phyloP scores from a whole-genome alignment of 2,329 filamentous ascomycete genomes.

The Ophiostoma tasmaniense region DNA sequence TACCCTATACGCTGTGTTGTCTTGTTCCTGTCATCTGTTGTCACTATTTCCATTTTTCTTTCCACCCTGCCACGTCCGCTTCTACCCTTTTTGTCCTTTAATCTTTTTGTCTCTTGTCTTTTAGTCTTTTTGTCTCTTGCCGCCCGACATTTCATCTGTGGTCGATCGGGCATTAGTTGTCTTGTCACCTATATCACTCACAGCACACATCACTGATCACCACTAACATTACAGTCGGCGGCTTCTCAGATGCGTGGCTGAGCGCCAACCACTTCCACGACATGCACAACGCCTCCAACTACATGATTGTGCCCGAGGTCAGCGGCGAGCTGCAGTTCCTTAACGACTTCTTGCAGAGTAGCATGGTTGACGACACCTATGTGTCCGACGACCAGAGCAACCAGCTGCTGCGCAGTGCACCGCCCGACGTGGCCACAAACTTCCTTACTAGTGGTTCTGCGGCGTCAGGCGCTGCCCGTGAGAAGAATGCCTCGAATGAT shows the following conservation, averaged over 20 bases:
- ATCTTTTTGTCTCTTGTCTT: not conserved
- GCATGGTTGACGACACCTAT: slow-evolving; percentile 74
- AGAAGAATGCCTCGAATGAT: slow-evolving; percentile 15
- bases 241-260: slow-evolving; percentile 76
- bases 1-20: not conserved
- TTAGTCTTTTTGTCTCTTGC: too few species aligned
- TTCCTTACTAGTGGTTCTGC: slow-evolving; percentile 40
- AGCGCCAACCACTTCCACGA: slow-evolving; percentile 77
- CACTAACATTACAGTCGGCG: slow-evolving; percentile 49
- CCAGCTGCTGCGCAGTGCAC: slow-evolving; percentile 34
- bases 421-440: slow-evolving; percentile 41
- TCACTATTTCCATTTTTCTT: not conserved
- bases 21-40: not conserved
- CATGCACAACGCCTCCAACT: slow-evolving; percentile 89
- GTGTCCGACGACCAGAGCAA: slow-evolving; percentile 56
- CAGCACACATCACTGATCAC: slow-evolving; percentile 43
- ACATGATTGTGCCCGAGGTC: slow-evolving; percentile 88
- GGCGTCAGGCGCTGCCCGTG: slow-evolving; percentile 27
- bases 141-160: not conserved
- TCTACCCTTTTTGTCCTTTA: not conserved
- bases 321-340: slow-evolving; percentile 94
- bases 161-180: not conserved
- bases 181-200: not conserved
- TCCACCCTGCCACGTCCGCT: not conserved
- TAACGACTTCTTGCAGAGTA: slow-evolving; percentile 92